Conservation (phyloP, 176 grass and related monocot genomes). For the Rhynchospora tenuis region DNA sequence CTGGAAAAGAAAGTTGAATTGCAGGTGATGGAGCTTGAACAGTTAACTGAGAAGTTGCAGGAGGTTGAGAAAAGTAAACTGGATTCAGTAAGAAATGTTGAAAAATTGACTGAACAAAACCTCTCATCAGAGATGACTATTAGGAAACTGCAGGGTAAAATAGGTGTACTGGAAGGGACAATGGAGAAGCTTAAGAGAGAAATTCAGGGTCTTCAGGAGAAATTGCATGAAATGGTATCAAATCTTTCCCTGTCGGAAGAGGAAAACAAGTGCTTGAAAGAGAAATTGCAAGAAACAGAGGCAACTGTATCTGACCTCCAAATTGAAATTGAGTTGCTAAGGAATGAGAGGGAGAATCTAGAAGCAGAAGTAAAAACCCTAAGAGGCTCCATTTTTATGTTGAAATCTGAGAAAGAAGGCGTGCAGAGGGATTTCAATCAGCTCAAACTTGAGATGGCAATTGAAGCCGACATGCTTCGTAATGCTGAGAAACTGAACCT, state of each 20-base stretch:
- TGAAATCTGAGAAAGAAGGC: slow-evolving; percentile 9
- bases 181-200: slow-evolving; percentile 52
- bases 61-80: slow-evolving; percentile 44
- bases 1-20: slow-evolving; percentile 40
- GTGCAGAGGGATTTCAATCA: slow-evolving; percentile 8
- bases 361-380: slow-evolving; percentile 48
- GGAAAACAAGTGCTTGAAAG: slow-evolving; percentile 7
- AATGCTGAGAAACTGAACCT: slow-evolving; percentile 23
- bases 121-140: slow-evolving; percentile 17
- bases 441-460: slow-evolving; percentile 19
- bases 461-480: slow-evolving; percentile 14
- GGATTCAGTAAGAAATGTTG: slow-evolving; percentile 19
- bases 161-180: slow-evolving; percentile 43
- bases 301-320: slow-evolving; percentile 37
- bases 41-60: slow-evolving; percentile 48
- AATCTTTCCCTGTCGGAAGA: background rate
- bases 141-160: slow-evolving; percentile 41
- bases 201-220: slow-evolving; percentile 37
- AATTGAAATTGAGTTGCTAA: slow-evolving; percentile 42
- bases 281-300: slow-evolving; percentile 24
- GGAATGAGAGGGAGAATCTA: slow-evolving; percentile 43
- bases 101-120: slow-evolving; percentile 16
- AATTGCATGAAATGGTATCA: slow-evolving; percentile 4
- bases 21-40: slow-evolving; percentile 54
- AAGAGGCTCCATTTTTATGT: background rate